Base-by-base conservation (phyloP, 176 grass and related monocot species). In the Zoysia japonica region DNA sequence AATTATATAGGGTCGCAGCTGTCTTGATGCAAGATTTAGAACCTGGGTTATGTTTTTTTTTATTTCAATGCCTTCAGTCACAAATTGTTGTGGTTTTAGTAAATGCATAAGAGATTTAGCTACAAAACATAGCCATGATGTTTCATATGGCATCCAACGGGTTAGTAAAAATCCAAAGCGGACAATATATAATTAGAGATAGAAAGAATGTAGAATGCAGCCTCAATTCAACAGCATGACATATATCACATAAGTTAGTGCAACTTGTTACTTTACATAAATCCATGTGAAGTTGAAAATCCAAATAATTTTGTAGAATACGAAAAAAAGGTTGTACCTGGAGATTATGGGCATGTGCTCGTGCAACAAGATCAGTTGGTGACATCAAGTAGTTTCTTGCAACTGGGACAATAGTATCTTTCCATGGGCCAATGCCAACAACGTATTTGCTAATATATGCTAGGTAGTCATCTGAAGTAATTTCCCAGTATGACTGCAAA, bases 361-460 rank as follows among this genome's bases (percentile, higher is more conserved):
- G 90, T 54, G 90, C 90, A 82, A 95, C 90, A 82, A 99, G 90
- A 87, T 99, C 96, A 78, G 76, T 87, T 63, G 88, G 92, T 44
- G 86, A 55, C 75, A 83, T 89, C 86, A 93, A 80, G 70, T 91
- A 93, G 79, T 95, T 99, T 47, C 89, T 87, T 65, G 59, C 36
- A 67, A 41, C 56, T 59, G 88, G 90, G 83, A 99, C 88, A 89
- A 99, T 77, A 47, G 90, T 99, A 72, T 95, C 96, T 80, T 99
- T 99, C 92, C 92, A 99, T 38, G 96, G 96, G 66, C 96, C 96
- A 74, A 99, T 89, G 54, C 96, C 92, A 3, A 98, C 62, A 78
- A 91, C 88, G 11, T 91, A 99, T 71, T 89, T 89, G 56, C 63
- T 86, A 70, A 93, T 95, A 62, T 92, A 98, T 85, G 72, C 70